Conservation (phyloP, 2,329 filamentous ascomycete genomes). For the Plenodomus biglobosus region DNA sequence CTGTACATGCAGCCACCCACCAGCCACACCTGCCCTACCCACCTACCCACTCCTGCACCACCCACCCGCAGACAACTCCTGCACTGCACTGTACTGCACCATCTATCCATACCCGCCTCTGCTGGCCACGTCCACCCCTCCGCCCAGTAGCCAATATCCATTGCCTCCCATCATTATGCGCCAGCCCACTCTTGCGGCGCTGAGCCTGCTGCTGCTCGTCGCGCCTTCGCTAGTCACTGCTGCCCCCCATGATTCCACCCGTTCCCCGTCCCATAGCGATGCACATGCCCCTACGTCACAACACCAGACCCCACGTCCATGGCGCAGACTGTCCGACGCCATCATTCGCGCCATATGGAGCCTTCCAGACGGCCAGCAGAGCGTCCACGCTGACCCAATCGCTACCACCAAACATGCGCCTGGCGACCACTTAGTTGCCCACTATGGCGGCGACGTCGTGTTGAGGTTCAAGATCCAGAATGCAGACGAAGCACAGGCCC, state of each 20-base stretch:
- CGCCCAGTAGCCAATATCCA: background rate
- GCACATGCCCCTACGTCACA: conserved; percentile 8
- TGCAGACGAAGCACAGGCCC: conserved; percentile 65
- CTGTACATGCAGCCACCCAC: too few relatives aligned
- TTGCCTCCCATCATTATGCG: conserved; percentile 27
- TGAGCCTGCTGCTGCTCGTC: conserved; percentile 39
- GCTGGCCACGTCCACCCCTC: background rate
- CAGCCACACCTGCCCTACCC: too few relatives aligned
- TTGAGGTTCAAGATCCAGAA: conserved; percentile 80
- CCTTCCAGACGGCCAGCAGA: conserved; percentile 23
- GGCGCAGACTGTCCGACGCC: conserved; percentile 43
- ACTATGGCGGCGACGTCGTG: conserved; percentile 81
- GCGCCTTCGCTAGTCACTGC: conserved; percentile 28
- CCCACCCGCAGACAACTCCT: too few relatives aligned
- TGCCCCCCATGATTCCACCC: conserved; percentile 35
- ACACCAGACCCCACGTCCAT: conserved; percentile 31
- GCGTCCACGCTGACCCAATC: background rate
- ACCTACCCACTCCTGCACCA: too few relatives aligned
- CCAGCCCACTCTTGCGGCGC: conserved; percentile 24
- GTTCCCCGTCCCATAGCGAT: conserved; percentile 13
- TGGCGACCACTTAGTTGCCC: conserved; percentile 38
- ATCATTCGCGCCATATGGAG: conserved; percentile 39
- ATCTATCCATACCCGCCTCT: background rate
- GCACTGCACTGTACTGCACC: background rate
- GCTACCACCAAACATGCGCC: conserved; percentile 6